Percentiles rank a stretch among this genome's conserved stretches.
Conservation (phyloP, 2,329 filamentous ascomycete genomes). For the Coleophoma eucalyptorum region DNA sequence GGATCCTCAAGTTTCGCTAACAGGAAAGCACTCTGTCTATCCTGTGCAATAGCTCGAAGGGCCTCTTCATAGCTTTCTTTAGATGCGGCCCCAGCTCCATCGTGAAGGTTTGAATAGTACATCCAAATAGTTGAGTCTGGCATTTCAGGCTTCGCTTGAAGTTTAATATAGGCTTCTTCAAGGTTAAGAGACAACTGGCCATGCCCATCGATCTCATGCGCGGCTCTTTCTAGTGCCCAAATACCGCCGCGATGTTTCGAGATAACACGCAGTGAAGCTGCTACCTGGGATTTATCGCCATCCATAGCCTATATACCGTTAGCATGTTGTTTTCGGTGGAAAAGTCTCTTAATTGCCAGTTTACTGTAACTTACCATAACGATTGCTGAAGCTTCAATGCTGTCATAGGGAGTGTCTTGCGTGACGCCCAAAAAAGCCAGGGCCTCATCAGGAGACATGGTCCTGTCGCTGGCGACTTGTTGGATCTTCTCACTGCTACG, state of each 20-base stretch:
- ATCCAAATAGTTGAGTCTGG: slow-evolving; percentile 26
- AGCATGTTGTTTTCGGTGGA: too few species aligned
- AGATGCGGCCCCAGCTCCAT: slow-evolving; percentile 21
- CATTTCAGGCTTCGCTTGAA: slow-evolving; percentile 22
- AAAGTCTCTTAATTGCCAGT: background rate
- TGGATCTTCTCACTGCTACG: slow-evolving; percentile 54
- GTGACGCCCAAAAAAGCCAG: slow-evolving; percentile 52
- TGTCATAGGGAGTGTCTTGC: slow-evolving; percentile 23
- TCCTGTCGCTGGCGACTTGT: slow-evolving; percentile 49
- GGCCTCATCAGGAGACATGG: slow-evolving; percentile 61
- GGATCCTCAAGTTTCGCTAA: slow-evolving; percentile 28
- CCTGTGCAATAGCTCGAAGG: slow-evolving; percentile 24
- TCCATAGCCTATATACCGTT: slow-evolving; percentile 17
- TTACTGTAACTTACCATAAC: slow-evolving; percentile 20
- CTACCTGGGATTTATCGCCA: slow-evolving; percentile 24
- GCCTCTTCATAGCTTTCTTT: slow-evolving; percentile 27
- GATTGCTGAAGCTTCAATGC: slow-evolving; percentile 26
- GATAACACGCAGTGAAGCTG: slow-evolving; percentile 24
- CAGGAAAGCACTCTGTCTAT: slow-evolving; percentile 25
- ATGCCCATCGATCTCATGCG: slow-evolving; percentile 20
- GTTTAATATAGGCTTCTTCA: slow-evolving; percentile 26
- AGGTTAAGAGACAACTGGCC: slow-evolving; percentile 17
- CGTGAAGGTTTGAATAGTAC: slow-evolving; percentile 25
- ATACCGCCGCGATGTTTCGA: slow-evolving; percentile 21
- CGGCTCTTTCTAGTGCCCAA: slow-evolving; percentile 20